Base-by-base conservation (phyloP, 352 stramenopile species). In the Thalassiosira hispida region DNA sequence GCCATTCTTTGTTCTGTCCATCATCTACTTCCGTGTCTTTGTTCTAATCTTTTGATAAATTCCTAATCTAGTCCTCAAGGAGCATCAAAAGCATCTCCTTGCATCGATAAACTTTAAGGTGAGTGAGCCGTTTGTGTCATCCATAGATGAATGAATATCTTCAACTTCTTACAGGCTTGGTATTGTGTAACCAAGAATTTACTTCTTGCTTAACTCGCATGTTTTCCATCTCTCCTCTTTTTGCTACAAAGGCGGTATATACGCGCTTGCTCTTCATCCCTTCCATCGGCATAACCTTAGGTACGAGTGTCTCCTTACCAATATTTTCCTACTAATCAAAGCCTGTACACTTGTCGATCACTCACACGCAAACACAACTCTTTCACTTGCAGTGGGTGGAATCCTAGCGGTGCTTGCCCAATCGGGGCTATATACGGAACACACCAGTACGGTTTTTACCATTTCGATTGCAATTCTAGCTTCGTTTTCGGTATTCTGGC, bases 401-500 rank as follows among this genome's bases (percentile, higher is more conserved):
- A 22, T 64, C 12, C 31, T 73, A 27, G 64, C 64, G 7, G 14
- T 27, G 20, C 6, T 73, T n/a, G 47, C 64, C 1, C 64, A 73
- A 29, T 53, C 49, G 9, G 16, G 31, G 0, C 29, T 64, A 4
- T 62, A 23, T 16, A 0, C 9, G 0, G 44, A 64, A 6, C 29
- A 35, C 9, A n/a, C 22, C n/a, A 23, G 63, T 23, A 5, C 2
- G 6, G 60, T 70, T 18, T 61, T 31, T 9, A 61, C 35, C n/a
- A 33, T 70, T 20, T 40, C 12, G 11, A 57, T 76, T 27, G 53
- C 55, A 16, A 2, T 70, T 0, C 20, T 76, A 16, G 38, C 67
- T 46, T 11, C 59, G 6, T 53, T 76, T 31, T 76, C 67, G 11
- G 53, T 76, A 11, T 76, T 76, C 14, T 76, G 49, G 67, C 67